phyloP scores from a whole-genome alignment of 2,329 filamentous ascomycete genomes.

The Fusarium pseudonygamai region DNA sequence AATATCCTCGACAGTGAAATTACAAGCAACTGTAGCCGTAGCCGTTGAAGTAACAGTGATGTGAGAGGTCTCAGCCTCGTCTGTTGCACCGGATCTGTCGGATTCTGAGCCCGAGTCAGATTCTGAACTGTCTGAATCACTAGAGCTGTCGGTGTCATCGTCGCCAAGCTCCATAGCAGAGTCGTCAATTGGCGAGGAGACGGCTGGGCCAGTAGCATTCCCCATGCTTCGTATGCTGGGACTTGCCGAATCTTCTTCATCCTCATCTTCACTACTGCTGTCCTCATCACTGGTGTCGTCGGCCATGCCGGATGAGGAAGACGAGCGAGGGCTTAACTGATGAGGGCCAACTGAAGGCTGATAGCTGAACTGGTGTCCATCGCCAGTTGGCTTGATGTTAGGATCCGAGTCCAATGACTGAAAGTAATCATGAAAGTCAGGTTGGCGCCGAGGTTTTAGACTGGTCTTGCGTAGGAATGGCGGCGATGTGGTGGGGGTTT shows the following conservation, averaged over 20 bases:
- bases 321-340: conserved; percentile 51
- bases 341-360: conserved; percentile 47
- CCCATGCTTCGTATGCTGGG: conserved; percentile 42
- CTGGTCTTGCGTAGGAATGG: conserved; percentile 47
- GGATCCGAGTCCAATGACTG: conserved; percentile 48
- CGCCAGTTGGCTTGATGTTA: conserved; percentile 55
- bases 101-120: conserved; percentile 37
- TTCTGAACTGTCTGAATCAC: conserved; percentile 33
- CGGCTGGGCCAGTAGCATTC: conserved; percentile 30
- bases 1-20: conserved; percentile 58
- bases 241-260: conserved; percentile 37
- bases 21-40: conserved; percentile 34
- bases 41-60: conserved; percentile 28
- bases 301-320: conserved; percentile 43
- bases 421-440: conserved; percentile 46
- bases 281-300: conserved; percentile 38
- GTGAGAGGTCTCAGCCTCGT: conserved; percentile 37
- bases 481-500: conserved; percentile 56
- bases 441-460: conserved; percentile 45
- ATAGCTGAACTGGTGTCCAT: conserved; percentile 56
- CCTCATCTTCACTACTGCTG: conserved; percentile 36
- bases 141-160: conserved; percentile 27
- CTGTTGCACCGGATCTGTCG: conserved; percentile 37
- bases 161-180: conserved; percentile 24
- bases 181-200: conserved; percentile 20